Evolutionary conservation across 2,329 filamentous ascomycete genomes (phyloP), one percentile per base, ranked within the genome.

Genomic region (Periconia sp.): DNA sequence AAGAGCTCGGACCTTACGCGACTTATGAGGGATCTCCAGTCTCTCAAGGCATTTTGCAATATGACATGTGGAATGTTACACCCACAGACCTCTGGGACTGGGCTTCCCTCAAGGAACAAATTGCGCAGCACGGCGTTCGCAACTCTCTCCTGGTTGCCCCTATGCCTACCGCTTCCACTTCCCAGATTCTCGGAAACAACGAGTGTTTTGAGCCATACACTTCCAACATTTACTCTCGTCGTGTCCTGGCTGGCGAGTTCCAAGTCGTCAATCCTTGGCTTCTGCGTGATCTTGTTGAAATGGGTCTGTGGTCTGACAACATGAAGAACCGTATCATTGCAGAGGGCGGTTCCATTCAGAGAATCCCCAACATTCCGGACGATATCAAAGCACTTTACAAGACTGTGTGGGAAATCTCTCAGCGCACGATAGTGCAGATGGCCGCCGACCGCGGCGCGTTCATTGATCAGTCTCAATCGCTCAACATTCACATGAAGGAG

Each of bases 291-390:
- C 86, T 99, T 30, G 94, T 99, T 64, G 94, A 99, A 72, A 90
- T 97, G 81, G 94, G 94, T 57, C 83, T 99, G 43, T 99, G 94
- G 94, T 97, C 93, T 45, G 93, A 99, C 78, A 91, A 92, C 80
- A 99, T 99, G 94, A 99, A 99, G 88, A 99, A 99, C 83, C 92
- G 94, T 68, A 99, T 99, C 82, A 99, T 99, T 70, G 89, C 94
- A 53, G 93, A 97, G 58, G 91, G 91, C 63, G 94, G 94, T 62
- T 97, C 93, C 18, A 89, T 99, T 52, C 94, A 97, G 77, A 93
- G 94, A 77, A 93, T 99, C 59, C 90, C 93, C 72, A 97, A 95
- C 78, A 97, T 99, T 59, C 93, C 94, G 14, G 85, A 89, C 31
- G 94, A 99, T 65, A 89, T 96, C 82, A 99, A 99, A 82, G 87